Percentiles rank a stretch among this genome's conserved stretches.
Evolutionary conservation across 2,329 filamentous ascomycete species (phyloP).

Genomic region (Nothomitra cinnamomea): DNA sequence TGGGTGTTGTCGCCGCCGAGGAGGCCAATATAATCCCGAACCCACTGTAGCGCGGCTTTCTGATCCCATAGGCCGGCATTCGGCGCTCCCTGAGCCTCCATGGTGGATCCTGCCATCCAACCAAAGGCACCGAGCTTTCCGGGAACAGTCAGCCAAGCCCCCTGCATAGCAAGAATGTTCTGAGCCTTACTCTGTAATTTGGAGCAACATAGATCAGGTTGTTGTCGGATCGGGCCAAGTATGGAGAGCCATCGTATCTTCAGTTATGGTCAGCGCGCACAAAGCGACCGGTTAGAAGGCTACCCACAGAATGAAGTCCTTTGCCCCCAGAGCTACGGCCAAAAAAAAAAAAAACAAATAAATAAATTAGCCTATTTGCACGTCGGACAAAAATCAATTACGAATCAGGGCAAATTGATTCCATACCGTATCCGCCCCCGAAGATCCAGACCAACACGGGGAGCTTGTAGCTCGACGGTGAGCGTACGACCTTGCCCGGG

Average conservation of each 20-base stretch:
- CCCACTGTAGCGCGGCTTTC: constrained; percentile 38
- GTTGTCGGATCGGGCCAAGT: constrained; percentile 14
- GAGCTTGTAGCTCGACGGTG: constrained; percentile 18
- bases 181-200: constrained; percentile 26
- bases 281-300: no score
- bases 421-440: constrained; percentile 24
- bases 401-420: no score
- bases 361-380: no score
- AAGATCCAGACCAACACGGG: constrained; percentile 27
- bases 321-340: constrained; percentile 23
- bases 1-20: constrained; percentile 36
- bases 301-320: constrained; percentile 13
- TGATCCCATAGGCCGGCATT: constrained; percentile 38
- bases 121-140: constrained; percentile 30
- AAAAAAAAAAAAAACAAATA: no score
- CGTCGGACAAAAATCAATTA: no score
- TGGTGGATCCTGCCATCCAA: constrained; percentile 27
- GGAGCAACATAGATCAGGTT: constrained; percentile 30
- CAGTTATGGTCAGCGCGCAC: constrained; percentile 21
- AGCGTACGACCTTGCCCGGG: constrained; percentile 19
- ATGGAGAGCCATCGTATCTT: constrained; percentile 20
- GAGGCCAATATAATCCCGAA: constrained; percentile 33
- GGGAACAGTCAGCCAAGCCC: no score
- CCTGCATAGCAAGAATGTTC: background rate
- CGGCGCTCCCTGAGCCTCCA: constrained; percentile 27